phyloP scores from a whole-genome alignment of 176 grass and related monocot species.

The Luzula sylvatica region DNA sequence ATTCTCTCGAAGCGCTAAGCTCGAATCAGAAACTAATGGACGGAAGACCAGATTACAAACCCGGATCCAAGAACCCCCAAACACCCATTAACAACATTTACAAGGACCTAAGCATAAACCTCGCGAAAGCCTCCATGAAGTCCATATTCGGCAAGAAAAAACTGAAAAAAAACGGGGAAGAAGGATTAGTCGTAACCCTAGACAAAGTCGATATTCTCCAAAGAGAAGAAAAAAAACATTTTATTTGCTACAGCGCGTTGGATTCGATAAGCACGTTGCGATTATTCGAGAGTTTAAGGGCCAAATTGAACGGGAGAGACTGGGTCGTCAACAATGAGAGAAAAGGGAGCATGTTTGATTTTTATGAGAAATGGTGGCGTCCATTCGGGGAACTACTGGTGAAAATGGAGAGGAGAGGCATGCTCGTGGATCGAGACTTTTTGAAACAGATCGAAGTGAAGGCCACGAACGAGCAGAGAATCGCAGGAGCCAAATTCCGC shows the following conservation, averaged over 20 bases:
- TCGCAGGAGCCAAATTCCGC: constrained; percentile 64
- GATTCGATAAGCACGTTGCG: constrained; percentile 76
- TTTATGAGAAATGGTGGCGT: constrained; percentile 84
- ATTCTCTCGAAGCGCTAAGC: constrained; percentile 96
- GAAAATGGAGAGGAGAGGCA: constrained; percentile 86
- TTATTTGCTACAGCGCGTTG: constrained; percentile 82
- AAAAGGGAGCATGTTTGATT: constrained; percentile 75
- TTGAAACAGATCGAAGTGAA: constrained; percentile 72
- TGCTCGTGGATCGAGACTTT: constrained; percentile 66
- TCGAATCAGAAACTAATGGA: constrained; percentile 70
- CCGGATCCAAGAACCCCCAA: background rate
- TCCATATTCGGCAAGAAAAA: constrained; percentile 95
- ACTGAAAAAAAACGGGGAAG: constrained; percentile 67
- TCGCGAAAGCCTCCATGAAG: constrained; percentile 91
- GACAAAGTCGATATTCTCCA: constrained; percentile 63
- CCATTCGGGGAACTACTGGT: constrained; percentile 80
- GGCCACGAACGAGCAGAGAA: constrained; percentile 53
- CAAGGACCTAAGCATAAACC: constrained; percentile 32
- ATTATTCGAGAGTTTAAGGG: constrained; percentile 79
- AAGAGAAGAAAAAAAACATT: constrained; percentile 62
- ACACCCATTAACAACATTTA: background rate
- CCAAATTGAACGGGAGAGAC: constrained; percentile 40
- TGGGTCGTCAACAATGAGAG: constrained; percentile 54
- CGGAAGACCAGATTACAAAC: constrained; percentile 1
- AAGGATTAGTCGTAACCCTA: constrained; percentile 52